Conservation (phyloP, 345 rosid species). For the Salix dunnii region DNA sequence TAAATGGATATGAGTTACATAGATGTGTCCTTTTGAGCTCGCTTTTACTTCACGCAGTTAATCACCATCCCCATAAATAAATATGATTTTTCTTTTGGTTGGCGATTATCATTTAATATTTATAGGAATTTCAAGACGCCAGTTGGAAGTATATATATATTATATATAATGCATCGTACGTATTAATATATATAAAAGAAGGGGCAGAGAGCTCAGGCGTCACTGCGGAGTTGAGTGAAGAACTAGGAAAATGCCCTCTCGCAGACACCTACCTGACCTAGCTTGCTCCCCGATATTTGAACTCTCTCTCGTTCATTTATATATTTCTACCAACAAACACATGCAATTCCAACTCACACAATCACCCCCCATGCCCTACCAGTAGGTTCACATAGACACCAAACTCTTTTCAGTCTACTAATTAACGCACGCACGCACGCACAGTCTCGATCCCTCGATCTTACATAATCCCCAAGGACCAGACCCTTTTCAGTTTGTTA, state of each 20-base stretch:
- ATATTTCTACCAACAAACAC: conserved; percentile 4
- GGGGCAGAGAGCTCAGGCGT: background rate
- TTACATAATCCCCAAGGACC: conserved; percentile 17
- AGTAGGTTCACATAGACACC: conserved; percentile 13
- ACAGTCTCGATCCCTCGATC: conserved; percentile 12
- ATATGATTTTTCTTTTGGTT: background rate
- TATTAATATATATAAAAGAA: background rate
- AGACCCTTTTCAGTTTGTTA: conserved; percentile 29
- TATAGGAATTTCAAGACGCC: background rate
- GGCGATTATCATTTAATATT: background rate
- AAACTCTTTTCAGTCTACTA: background rate
- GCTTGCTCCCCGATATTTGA: conserved; percentile 28
- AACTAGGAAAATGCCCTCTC: background rate
- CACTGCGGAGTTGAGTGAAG: background rate
- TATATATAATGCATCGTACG: background rate
- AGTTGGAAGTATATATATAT: background rate
- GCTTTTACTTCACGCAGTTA: conserved; percentile 38
- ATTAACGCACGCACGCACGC: background rate
- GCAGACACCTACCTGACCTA: conserved; percentile 18
- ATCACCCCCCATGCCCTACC: background rate
- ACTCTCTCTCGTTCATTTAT: background rate
- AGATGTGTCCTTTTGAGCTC: conserved; percentile 3
- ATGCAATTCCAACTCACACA: background rate
- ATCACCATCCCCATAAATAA: conserved; percentile 24
- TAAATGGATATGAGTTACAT: too few relatives aligned